Base-by-base conservation (phyloP, 805 yeast genomes). In the Sugiyamaella marilandica region DNA sequence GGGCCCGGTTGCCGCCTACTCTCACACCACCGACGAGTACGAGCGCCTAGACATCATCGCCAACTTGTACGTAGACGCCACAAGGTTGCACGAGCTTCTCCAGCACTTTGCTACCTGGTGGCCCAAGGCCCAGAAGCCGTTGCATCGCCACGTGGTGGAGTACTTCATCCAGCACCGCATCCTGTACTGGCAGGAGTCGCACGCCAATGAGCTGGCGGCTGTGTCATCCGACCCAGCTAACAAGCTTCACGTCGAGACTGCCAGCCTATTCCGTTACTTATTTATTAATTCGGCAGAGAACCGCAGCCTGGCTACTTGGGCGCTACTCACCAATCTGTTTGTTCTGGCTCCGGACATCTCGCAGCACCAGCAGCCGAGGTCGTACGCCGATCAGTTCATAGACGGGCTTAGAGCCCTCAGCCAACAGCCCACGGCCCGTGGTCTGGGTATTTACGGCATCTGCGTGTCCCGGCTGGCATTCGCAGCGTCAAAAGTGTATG, bases 171-270 rank as follows among this genome's bases (percentile, higher is more conserved):
- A 79, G n/a, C 73, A 74, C 47, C 65, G 79, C 2, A 57, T 80
- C 7, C 67, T 70, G 53, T 65, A 70, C 39, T 82, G 86, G 85
- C 69, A 78, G 2, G 61, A 74, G 51, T 70, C 80, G 10, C 70
- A 80, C 56, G 77, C 83, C 0, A 50, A 58, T 4, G 82, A 80
- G 48, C 70, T 54, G 49, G 73, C 55, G 16, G 45, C 31, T 16
- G 53, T 45, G 5, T 34, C 52, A 2, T 26, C 13, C 7, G 32
- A 44, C 8, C 49, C 47, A 11, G 29, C 52, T n/a, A 19, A 47
- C 5, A 36, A 16, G 16, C 43, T 56, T 7, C 53, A 57, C 34
- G 54, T 51, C 21, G 51, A 53, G 47, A 46, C 50, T 2, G 49
- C 47, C 16, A 47, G 31, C 11, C 43, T 59, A 3, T 55, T 57